Evolutionary conservation across 345 rosid species (phyloP).

Genomic region (Eucalyptus albens): DNA sequence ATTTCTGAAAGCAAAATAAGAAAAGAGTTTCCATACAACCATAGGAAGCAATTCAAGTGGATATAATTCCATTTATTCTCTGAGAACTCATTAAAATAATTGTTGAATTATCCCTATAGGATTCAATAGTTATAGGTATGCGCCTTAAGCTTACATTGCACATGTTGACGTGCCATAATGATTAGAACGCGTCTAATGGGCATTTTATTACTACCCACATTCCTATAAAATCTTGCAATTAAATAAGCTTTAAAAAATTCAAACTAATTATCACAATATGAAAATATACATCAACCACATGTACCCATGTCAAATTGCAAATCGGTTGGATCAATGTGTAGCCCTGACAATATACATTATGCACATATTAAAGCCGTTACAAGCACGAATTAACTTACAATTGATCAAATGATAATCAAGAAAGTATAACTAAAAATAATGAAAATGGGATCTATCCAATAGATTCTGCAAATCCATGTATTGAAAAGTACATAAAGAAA

Average conservation of each 20-base stretch:
- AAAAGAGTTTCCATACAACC: not conserved
- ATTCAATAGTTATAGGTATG: not conserved
- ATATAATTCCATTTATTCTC: not conserved
- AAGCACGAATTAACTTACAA: not conserved
- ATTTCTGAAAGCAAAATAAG: not conserved
- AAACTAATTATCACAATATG: not conserved
- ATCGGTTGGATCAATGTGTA: not conserved
- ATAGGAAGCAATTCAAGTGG: not conserved
- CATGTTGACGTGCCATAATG: not conserved
- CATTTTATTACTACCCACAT: not conserved
- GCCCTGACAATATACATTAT: not conserved
- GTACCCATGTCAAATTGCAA: not conserved
- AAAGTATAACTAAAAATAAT: not conserved
- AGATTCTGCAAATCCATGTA: not conserved
- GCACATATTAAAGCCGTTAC: not conserved
- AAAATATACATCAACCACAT: not conserved
- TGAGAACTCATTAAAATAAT: not conserved
- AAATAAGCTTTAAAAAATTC: not conserved
- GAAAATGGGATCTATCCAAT: not conserved
- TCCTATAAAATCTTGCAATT: not conserved
- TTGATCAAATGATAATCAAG: not conserved
- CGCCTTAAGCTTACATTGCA: not conserved
- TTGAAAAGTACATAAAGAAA: not conserved
- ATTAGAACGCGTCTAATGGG: not conserved
- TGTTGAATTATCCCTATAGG: not conserved